Percentiles rank a stretch among this genome's conserved stretches.
phyloP scores from a whole-genome alignment of 345 rosid species.

The Brassica nigra region DNA sequence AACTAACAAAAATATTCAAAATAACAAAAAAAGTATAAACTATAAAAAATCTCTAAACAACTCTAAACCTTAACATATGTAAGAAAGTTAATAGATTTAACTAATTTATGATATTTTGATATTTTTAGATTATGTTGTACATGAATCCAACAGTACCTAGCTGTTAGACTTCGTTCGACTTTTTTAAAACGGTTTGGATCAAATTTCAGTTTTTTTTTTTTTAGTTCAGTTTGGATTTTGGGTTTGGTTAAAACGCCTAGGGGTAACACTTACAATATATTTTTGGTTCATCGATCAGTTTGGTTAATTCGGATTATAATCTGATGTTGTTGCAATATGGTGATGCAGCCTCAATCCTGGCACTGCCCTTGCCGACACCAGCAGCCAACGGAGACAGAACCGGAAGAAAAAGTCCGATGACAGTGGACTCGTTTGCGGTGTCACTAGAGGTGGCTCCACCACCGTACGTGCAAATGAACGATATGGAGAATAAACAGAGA shows the following conservation, averaged over 20 bases:
- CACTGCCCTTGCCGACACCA: slow-evolving; percentile 51
- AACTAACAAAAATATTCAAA: too few relatives aligned
- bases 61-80: too few relatives aligned
- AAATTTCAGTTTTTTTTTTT: too few relatives aligned
- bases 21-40: too few relatives aligned
- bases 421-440: slow-evolving; percentile 61
- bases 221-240: background rate
- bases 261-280: background rate
- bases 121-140: background rate
- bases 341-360: slow-evolving; percentile 45
- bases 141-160: background rate
- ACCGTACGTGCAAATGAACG: slow-evolving; percentile 64
- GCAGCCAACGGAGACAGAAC: slow-evolving; percentile 16
- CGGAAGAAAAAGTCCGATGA: slow-evolving; percentile 28
- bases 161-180: background rate
- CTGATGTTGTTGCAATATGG: background rate
- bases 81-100: too few relatives aligned
- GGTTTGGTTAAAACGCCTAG: background rate
- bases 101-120: background rate
- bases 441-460: slow-evolving; percentile 63
- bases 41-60: too few relatives aligned
- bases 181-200: background rate
- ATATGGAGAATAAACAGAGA: slow-evolving; percentile 65
- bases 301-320: background rate
- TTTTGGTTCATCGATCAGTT: background rate